These are phyloP conservation scores for Penicillium silybi DNA, from an alignment of 495 filamentous ascomycete genomes.

Conservation along the genomic window DNA sequence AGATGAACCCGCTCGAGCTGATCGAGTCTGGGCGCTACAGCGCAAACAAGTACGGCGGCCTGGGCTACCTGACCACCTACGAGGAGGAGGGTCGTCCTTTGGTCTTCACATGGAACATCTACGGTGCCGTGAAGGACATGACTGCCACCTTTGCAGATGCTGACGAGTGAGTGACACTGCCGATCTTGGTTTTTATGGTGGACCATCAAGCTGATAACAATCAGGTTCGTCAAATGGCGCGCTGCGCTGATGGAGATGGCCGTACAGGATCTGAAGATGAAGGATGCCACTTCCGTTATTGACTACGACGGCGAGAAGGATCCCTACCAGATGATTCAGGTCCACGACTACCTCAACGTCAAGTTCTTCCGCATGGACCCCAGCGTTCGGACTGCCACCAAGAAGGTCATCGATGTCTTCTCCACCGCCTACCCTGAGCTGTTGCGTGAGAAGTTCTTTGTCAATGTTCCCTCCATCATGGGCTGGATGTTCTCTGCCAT, in stretches of 20 bases:
- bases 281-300: constrained; percentile 63
- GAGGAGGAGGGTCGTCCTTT: constrained; percentile 42
- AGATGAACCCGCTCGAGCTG: constrained; percentile 48
- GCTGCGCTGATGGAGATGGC: constrained; percentile 82
- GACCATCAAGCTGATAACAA: not conserved
- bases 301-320: constrained; percentile 64
- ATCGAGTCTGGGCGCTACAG: constrained; percentile 47
- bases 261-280: constrained; percentile 63
- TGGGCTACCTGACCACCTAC: constrained; percentile 53
- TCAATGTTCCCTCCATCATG: constrained; percentile 86
- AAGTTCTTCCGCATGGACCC: constrained; percentile 74
- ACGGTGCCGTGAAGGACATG: constrained; percentile 70
- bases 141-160: constrained; percentile 71
- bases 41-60: constrained; percentile 42
- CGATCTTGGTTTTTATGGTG: not conserved
- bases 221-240: constrained; percentile 79
- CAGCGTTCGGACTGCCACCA: constrained; percentile 63
- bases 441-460: constrained; percentile 84
- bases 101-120: constrained; percentile 77
- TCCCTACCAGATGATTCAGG: constrained; percentile 81
- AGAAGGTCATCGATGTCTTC: constrained; percentile 76
- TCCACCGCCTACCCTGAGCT: constrained; percentile 80
- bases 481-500: constrained; percentile 77
- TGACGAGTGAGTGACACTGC: constrained; percentile 58
- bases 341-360: constrained; percentile 85